phyloP scores from a whole-genome alignment of 805 yeast genomes.

The Ogataea pini region DNA sequence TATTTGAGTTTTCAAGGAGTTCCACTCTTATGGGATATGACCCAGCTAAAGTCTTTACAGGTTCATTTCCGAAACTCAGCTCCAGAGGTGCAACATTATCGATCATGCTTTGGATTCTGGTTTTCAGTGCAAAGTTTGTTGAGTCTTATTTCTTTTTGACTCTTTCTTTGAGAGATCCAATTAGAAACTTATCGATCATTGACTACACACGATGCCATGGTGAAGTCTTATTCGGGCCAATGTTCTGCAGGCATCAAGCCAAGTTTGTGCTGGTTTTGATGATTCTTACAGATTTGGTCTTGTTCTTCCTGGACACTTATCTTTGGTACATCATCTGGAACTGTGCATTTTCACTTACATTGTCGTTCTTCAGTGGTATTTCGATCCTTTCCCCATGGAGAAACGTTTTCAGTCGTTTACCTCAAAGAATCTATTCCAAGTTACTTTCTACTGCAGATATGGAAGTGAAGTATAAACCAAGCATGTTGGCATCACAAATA shows the following conservation, averaged over 20 bases:
- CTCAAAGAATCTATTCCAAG: constrained; percentile 51
- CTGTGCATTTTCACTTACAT: constrained; percentile 47
- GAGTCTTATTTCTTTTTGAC: constrained; percentile 58
- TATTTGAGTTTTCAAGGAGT: constrained; percentile 31
- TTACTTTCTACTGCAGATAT: constrained; percentile 45
- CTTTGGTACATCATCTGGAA: constrained; percentile 61
- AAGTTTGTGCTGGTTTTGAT: constrained; percentile 43
- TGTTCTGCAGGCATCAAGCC: constrained; percentile 46
- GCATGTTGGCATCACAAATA: constrained; percentile 44
- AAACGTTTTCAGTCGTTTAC: constrained; percentile 52
- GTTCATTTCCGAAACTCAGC: constrained; percentile 43
- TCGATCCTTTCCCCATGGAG: constrained; percentile 62
- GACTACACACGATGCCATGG: constrained; percentile 45
- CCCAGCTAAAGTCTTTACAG: constrained; percentile 43
- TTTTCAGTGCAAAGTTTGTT: constrained; percentile 49
- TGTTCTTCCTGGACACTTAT: constrained; percentile 56
- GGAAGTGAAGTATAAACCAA: constrained; percentile 44
- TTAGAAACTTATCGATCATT: constrained; percentile 48
- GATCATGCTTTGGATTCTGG: constrained; percentile 46
- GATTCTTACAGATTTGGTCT: constrained; percentile 45
- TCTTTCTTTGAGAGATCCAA: constrained; percentile 52
- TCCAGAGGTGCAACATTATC: constrained; percentile 44
- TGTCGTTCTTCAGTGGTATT: constrained; percentile 53
- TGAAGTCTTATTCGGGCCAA: constrained; percentile 42
- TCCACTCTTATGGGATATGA: constrained; percentile 29